Evolutionary conservation across 352 stramenopile genomes (phyloP).

Genomic region (Pythium brachiatum): DNA sequence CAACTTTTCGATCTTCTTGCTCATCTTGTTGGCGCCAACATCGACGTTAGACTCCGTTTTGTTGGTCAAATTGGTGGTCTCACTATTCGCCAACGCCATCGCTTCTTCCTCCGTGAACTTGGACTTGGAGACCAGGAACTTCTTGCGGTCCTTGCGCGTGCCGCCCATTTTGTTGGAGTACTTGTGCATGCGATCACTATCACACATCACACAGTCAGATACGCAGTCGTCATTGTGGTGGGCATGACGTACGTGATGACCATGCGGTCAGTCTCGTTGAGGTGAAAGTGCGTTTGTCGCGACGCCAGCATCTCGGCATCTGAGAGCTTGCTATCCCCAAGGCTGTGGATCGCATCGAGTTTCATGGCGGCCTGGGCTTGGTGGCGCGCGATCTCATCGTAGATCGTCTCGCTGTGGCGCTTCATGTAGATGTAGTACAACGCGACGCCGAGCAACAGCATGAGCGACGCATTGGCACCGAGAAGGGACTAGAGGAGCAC

Average conservation of each 20-base stretch:
- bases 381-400: slow-evolving; percentile 63
- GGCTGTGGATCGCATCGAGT: slow-evolving; percentile 53
- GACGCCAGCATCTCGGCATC: slow-evolving; percentile 27
- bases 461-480: slow-evolving; percentile 58
- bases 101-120: slow-evolving; percentile 31
- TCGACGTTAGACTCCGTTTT: slow-evolving; percentile 18
- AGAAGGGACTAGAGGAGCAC: slow-evolving; percentile 44
- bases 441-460: slow-evolving; percentile 57
- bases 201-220: background rate
- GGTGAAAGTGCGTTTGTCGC: slow-evolving; percentile 70
- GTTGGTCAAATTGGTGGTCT: slow-evolving; percentile 10
- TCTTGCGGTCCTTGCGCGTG: slow-evolving; percentile 58
- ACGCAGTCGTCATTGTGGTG: background rate
- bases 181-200: slow-evolving; percentile 64
- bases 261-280: slow-evolving; percentile 48
- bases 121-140: slow-evolving; percentile 55
- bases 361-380: slow-evolving; percentile 65
- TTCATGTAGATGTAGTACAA: slow-evolving; percentile 68
- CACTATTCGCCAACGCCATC: slow-evolving; percentile 12
- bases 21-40: slow-evolving; percentile 1
- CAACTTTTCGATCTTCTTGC: slow-evolving; percentile 35
- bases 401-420: slow-evolving; percentile 52
- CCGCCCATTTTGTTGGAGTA: slow-evolving; percentile 76
- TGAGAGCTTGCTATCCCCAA: slow-evolving; percentile 39
- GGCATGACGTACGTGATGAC: slow-evolving; percentile 65